Evolutionary conservation across 495 filamentous ascomycete genomes (phyloP).

Genomic region (Trypethelium eluteriae): DNA sequence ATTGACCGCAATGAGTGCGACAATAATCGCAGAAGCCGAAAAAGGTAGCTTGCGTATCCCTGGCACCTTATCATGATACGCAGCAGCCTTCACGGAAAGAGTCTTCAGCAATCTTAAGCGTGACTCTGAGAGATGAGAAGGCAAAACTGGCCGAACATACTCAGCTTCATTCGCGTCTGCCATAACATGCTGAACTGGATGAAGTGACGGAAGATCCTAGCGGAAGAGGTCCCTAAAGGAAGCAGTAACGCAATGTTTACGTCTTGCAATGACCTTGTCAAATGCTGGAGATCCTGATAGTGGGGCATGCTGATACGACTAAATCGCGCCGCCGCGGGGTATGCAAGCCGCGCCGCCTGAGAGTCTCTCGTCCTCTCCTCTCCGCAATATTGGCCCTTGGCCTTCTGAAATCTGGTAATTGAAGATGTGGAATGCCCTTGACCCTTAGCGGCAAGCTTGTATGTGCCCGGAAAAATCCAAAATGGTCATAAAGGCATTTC

Average conservation of each 20-base stretch:
- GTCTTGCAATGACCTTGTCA: conserved; percentile 1
- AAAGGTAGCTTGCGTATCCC: conserved; percentile 47
- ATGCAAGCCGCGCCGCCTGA: neutral
- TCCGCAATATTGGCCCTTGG: neutral
- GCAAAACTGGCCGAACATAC: neutral
- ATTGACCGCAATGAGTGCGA: conserved; percentile 58
- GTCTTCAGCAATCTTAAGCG: neutral
- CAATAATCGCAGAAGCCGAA: conserved; percentile 59
- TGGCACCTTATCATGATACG: conserved; percentile 34
- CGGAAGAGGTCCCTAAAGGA: neutral
- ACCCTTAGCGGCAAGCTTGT: neutral
- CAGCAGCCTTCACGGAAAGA: conserved; percentile 22
- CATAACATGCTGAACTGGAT: neutral
- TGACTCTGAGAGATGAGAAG: neutral
- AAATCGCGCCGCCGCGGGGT: neutral
- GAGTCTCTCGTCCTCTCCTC: neutral
- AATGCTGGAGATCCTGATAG: neutral
- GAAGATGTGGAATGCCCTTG: neutral
- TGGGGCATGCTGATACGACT: neutral
- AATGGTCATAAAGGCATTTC: neutral
- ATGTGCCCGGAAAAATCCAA: neutral
- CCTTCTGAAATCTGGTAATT: neutral
- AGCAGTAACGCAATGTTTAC: neutral
- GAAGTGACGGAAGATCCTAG: neutral
- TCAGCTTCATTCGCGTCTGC: neutral